Evolutionary conservation across 2,329 filamentous ascomycete species (phyloP).

Genomic region (Clonostachys chloroleuca): DNA sequence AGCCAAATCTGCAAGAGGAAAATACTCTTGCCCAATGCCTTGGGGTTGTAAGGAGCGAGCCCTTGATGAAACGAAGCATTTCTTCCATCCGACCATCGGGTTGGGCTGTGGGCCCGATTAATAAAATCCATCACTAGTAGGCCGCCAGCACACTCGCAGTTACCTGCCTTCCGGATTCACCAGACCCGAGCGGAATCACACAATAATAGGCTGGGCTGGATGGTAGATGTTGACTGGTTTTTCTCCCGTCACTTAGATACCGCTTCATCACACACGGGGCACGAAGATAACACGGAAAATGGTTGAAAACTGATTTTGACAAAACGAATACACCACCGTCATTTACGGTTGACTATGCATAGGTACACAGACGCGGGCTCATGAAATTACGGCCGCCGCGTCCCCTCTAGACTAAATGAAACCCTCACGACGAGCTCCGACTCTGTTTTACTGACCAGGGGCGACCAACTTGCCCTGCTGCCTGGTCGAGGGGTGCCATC

Average conservation of each 20-base stretch:
- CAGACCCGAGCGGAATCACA: too few relatives aligned
- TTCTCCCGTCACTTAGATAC: background rate
- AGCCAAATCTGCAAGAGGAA: background rate
- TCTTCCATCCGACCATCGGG: too few relatives aligned
- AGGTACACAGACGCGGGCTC: constrained; percentile 13
- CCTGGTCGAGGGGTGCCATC: constrained; percentile 73
- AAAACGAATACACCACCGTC: constrained; percentile 10
- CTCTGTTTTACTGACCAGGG: constrained; percentile 72
- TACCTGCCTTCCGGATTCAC: too few relatives aligned
- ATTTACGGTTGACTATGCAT: constrained; percentile 9
- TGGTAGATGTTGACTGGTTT: background rate
- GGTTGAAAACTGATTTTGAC: constrained; percentile 1
- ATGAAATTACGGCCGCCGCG: background rate
- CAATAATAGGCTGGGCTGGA: too few relatives aligned
- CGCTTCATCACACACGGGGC: background rate
- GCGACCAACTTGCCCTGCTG: constrained; percentile 80
- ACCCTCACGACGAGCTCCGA: constrained; percentile 2
- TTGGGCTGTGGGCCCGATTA: too few relatives aligned
- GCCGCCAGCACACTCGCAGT: too few relatives aligned
- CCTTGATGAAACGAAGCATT: background rate
- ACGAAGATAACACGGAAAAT: background rate
- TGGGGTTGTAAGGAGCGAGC: background rate
- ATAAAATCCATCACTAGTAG: too few relatives aligned
- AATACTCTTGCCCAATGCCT: background rate
- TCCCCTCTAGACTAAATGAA: constrained; percentile 1